These are phyloP conservation scores for Elongisporangium anandrum DNA, from an alignment of 352 stramenopile species.

Conservation along the genomic window DNA sequence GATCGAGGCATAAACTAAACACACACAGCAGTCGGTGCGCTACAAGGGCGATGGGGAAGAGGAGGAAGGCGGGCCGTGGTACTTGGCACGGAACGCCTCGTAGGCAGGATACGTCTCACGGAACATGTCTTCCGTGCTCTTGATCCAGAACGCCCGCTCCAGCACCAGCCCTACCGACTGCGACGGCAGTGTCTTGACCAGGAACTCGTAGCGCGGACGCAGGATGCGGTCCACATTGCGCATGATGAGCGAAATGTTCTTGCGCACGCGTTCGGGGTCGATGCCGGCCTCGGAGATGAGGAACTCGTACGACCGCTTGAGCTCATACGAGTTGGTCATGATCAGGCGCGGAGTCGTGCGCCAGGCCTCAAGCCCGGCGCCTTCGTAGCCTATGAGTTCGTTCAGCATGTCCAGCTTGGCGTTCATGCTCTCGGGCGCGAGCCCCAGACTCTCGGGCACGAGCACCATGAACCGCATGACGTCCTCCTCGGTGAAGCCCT, in stretches of 20 bases:
- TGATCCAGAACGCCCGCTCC: constrained; percentile 29
- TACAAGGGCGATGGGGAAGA: not conserved
- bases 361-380: constrained; percentile 16
- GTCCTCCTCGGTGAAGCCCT: constrained; percentile 23
- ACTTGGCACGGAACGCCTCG: constrained; percentile 6
- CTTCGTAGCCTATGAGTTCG: constrained; percentile 27
- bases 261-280: constrained; percentile 19
- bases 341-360: constrained; percentile 28
- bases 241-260: constrained; percentile 29
- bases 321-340: constrained; percentile 40
- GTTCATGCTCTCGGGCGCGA: constrained; percentile 31
- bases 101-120: constrained; percentile 24
- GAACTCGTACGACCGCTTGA: constrained; percentile 37
- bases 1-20: not conserved
- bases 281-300: constrained; percentile 29
- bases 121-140: constrained; percentile 23
- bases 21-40: not conserved
- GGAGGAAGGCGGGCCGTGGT: constrained; percentile 4
- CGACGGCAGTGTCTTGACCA: constrained; percentile 12
- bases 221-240: constrained; percentile 35
- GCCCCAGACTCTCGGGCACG: constrained; percentile 33
- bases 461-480: constrained; percentile 27
- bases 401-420: constrained; percentile 36
- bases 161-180: constrained; percentile 3
- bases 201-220: constrained; percentile 40